These are phyloP conservation scores for Scheffersomyces ergatensis DNA, from an alignment of 805 yeast genomes.

Conservation along the genomic window DNA sequence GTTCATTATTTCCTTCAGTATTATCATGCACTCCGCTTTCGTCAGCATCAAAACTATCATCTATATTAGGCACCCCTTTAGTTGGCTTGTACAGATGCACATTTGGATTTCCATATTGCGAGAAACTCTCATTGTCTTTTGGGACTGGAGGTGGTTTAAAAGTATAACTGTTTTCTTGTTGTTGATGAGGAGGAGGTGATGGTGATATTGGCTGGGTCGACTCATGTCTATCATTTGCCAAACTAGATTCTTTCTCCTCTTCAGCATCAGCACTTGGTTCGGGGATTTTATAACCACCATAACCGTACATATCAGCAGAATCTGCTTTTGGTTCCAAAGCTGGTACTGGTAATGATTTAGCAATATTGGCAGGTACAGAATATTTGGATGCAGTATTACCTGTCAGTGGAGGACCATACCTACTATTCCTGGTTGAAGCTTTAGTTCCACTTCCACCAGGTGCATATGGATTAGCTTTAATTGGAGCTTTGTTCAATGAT, in stretches of 20 bases:
- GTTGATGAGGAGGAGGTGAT: neutral
- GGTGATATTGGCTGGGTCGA: no score
- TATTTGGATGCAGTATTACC: conserved; percentile 6
- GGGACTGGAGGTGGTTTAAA: no score
- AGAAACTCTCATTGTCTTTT: no score
- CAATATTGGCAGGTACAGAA: conserved; percentile 5
- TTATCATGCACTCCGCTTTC: neutral
- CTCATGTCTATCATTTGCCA: neutral
- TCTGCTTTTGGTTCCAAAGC: neutral
- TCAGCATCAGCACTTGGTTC: neutral
- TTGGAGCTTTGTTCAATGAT: conserved; percentile 2
- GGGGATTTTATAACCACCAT: conserved; percentile 8
- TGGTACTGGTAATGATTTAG: conserved; percentile 1
- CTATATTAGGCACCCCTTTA: conserved; percentile 18
- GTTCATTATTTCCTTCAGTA: conserved; percentile 4
- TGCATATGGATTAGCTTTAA: conserved; percentile 34
- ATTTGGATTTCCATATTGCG: neutral
- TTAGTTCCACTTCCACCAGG: conserved; percentile 17
- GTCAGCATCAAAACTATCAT: conserved; percentile 28
- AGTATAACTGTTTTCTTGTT: neutral
- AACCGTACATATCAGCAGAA: conserved; percentile 9
- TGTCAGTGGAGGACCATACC: conserved; percentile 24
- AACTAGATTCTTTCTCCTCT: neutral
- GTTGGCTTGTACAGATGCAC: neutral
- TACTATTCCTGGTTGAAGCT: conserved; percentile 12